Evolutionary conservation across 176 grass and related monocot species (phyloP).

Genomic region (Triticum dicoccoides): DNA sequence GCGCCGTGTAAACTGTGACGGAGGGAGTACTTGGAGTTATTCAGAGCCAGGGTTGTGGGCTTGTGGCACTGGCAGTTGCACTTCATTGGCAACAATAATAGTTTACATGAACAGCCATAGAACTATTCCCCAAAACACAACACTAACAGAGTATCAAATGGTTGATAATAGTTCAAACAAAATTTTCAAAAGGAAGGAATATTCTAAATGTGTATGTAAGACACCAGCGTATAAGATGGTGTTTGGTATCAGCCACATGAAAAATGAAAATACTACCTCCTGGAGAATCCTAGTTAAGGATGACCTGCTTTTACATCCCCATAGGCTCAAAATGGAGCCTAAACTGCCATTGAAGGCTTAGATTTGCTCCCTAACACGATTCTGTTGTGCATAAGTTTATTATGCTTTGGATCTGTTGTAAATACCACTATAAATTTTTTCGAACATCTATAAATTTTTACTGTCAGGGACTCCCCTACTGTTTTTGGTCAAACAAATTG

Average conservation of each 20-base stretch:
- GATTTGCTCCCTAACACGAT: conserved; percentile 2
- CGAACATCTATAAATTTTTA: background rate
- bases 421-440: background rate
- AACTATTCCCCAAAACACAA: background rate
- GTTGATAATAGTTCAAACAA: background rate
- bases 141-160: background rate
- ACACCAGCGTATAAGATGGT: background rate
- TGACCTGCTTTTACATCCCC: background rate
- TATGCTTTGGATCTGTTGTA: background rate
- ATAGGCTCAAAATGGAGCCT: background rate
- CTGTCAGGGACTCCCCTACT: background rate
- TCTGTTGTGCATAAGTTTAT: background rate
- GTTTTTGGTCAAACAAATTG: conserved; percentile 1
- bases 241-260: background rate
- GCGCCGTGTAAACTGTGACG: too few species aligned
- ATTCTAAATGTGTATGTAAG: background rate
- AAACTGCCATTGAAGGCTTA: background rate
- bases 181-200: background rate
- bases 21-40: background rate
- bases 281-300: background rate
- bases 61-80: conserved; percentile 16
- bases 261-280: background rate
- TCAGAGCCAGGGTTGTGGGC: background rate
- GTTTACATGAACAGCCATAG: background rate
- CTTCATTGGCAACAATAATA: background rate